These are phyloP conservation scores for Pholiota microspora DNA, from an alignment of 768 basidiomycete genomes.

Conservation along the genomic window DNA sequence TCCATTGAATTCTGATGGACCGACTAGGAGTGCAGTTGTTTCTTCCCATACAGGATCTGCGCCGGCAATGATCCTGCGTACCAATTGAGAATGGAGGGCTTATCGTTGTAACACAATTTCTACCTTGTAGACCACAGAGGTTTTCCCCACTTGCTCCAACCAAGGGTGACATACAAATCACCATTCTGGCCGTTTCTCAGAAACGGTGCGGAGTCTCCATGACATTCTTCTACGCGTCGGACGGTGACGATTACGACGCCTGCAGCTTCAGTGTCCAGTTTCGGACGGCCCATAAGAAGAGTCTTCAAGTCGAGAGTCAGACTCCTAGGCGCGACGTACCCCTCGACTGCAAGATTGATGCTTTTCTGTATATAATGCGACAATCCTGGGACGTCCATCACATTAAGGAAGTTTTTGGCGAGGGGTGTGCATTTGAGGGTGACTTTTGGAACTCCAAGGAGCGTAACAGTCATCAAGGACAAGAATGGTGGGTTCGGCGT, in stretches of 20 bases:
- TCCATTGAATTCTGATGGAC: constrained; percentile 62
- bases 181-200: constrained; percentile 33
- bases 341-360: constrained; percentile 59
- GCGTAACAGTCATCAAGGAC: constrained; percentile 47
- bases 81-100: neutral
- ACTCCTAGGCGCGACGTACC: constrained; percentile 70
- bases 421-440: constrained; percentile 66
- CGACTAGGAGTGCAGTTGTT: constrained; percentile 59
- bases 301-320: constrained; percentile 69
- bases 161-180: constrained; percentile 62
- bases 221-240: constrained; percentile 53
- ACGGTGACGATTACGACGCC: constrained; percentile 69
- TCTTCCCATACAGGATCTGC: constrained; percentile 70
- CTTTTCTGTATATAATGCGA: constrained; percentile 66
- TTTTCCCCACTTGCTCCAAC: constrained; percentile 62
- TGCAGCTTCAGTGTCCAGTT: constrained; percentile 61
- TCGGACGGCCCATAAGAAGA: constrained; percentile 56
- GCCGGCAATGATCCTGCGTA: constrained; percentile 56
- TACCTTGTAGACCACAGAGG: constrained; percentile 67
- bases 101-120: constrained; percentile 3
- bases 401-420: constrained; percentile 59
- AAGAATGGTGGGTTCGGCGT: constrained; percentile 69
- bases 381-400: constrained; percentile 76
- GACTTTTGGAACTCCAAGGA: constrained; percentile 70
- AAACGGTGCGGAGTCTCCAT: constrained; percentile 35